Percentiles rank a stretch among this genome's conserved stretches.
Evolutionary conservation across 2,329 filamentous ascomycete genomes (phyloP).

Genomic region (Sporothrix sp.): DNA sequence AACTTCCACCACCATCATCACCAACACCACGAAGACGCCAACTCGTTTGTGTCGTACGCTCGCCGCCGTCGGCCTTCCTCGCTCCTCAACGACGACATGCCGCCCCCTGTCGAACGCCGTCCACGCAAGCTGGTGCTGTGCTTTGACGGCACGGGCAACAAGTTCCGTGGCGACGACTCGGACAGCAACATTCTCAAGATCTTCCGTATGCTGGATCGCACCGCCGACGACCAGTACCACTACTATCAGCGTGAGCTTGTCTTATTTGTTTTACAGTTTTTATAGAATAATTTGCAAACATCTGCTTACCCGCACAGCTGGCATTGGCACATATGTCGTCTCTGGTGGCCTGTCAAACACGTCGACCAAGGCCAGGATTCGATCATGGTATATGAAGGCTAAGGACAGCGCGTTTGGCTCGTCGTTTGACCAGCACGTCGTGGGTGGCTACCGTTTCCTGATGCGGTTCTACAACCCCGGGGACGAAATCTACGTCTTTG

Average conservation of each 20-base stretch:
- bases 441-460: constrained; percentile 71
- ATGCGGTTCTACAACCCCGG: constrained; percentile 61
- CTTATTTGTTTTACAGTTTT: background rate
- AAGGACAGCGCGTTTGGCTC: constrained; percentile 74
- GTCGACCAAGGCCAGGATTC: constrained; percentile 44
- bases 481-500: constrained; percentile 62
- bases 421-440: constrained; percentile 73
- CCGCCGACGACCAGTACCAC: constrained; percentile 50
- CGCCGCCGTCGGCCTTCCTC: background rate
- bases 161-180: constrained; percentile 52
- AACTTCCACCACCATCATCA: background rate
- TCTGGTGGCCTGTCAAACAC: constrained; percentile 50
- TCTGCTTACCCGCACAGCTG: constrained; percentile 31
- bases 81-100: constrained; percentile 1
- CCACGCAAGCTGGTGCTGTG: constrained; percentile 46
- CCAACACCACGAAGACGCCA: background rate
- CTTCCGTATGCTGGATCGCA: constrained; percentile 58
- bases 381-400: constrained; percentile 60
- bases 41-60: background rate
- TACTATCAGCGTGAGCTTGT: constrained; percentile 49
- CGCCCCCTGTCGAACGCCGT: background rate
- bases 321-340: constrained; percentile 64
- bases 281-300: background rate
- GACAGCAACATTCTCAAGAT: constrained; percentile 62
- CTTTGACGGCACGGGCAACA: constrained; percentile 56